Evolutionary conservation across 2,329 filamentous ascomycete genomes (phyloP), one percentile per base, ranked within the genome.

Genomic region (Achaetomium macrosporum): DNA sequence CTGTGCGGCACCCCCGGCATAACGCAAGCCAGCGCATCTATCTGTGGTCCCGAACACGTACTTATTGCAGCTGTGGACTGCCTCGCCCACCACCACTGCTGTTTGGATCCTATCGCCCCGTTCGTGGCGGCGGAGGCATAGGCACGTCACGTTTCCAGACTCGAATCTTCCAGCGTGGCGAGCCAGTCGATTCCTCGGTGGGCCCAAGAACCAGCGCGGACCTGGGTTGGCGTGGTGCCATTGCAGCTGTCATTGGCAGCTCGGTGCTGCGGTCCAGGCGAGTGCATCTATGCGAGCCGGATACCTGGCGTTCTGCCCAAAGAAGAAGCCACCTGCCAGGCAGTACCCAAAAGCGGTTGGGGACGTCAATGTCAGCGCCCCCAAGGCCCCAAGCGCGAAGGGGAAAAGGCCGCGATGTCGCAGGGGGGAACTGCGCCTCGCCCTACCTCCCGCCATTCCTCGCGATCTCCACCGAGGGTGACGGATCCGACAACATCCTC

Each of bases 371-470:
- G 81, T 78, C 70, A 74, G 69, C 74, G 72, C 72, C 72, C 70
- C 71, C 69, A 69, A 69, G 73, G 71, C 71, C 70, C 71, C 66
- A 71, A 70, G 70, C 68, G 71, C 68, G 72, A 69, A 75, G 77
- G 78, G 74, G 78, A 79, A 71, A 75, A 75, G 76, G 72, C 72
- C 73, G 77, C 79, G 73, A 84, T 84, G 82, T 83, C 80, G 73
- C 78, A 82, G 74, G 77, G 75, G 73, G 76, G 74, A 64, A 69
- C 75, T 75, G 73, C 72, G 70, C 72, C 77, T 77, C 74, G 71
- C 68, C 74, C 78, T 74, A 69, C 73, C 67, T 77, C 78, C 70
- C 76, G 72, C 65, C 73, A 69, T 62, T 59, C 71, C 59, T 72
- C 74, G 59, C 71, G 68, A 62, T 76, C 74, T 51, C 71, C 75